Evolutionary conservation across 2,329 filamentous ascomycete species (phyloP).

Genomic region (Aspergillus eucalypticola): DNA sequence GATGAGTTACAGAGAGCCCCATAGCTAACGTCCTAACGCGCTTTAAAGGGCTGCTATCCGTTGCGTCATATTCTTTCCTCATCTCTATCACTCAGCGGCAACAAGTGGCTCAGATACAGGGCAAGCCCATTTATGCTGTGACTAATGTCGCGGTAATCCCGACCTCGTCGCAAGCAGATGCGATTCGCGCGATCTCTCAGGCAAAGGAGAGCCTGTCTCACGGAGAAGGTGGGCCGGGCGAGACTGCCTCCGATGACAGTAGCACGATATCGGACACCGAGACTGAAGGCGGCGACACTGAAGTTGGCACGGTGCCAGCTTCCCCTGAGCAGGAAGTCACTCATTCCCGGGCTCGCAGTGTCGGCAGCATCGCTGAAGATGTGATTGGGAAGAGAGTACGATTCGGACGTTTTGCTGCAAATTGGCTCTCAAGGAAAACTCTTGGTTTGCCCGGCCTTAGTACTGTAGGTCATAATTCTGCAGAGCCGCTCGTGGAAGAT

Average conservation of each 20-base stretch:
- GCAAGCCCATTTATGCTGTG: constrained; percentile 79
- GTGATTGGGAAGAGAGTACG: constrained; percentile 79
- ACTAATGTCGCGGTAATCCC: constrained; percentile 91
- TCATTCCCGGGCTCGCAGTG: constrained; percentile 34
- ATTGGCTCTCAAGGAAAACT: constrained; percentile 85
- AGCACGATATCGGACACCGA: constrained; percentile 30
- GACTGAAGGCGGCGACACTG: constrained; percentile 28
- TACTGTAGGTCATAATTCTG: constrained; percentile 58
- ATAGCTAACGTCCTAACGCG: background rate
- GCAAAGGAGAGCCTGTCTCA: constrained; percentile 54
- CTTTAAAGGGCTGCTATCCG: constrained; percentile 72
- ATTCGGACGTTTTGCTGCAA: constrained; percentile 85
- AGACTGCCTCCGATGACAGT: constrained; percentile 28
- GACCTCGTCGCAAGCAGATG: constrained; percentile 72
- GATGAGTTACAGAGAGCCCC: no score
- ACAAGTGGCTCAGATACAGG: constrained; percentile 84
- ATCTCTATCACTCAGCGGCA: constrained; percentile 83
- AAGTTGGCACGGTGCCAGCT: constrained; percentile 29
- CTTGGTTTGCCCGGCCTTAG: constrained; percentile 74
- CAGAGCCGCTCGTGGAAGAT: constrained; percentile 25
- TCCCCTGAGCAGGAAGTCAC: constrained; percentile 29
- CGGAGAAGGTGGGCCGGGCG: constrained; percentile 38
- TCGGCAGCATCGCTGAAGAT: constrained; percentile 74
- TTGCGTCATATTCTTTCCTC: constrained; percentile 79
- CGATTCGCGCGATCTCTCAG: constrained; percentile 67